Base-by-base conservation (phyloP, 495 filamentous ascomycete genomes). In the Penicillium taxi region DNA sequence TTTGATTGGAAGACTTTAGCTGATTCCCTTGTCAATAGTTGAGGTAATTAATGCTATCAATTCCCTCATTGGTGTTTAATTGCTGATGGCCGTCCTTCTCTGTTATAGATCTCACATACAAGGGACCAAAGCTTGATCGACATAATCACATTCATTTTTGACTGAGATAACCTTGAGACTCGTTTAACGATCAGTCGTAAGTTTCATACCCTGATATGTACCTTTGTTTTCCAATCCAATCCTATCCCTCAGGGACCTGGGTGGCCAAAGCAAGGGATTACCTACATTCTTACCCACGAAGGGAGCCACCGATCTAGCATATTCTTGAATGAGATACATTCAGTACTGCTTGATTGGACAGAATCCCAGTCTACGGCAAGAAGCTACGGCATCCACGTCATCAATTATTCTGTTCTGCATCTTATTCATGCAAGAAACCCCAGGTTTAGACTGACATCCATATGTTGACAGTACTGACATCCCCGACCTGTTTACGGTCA, bases 251-350 rank as follows among this genome's bases (percentile, higher is more conserved):
- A 11, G 32, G 22, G 17, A 13, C 30, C 35, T 23, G 6, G 18
- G n/a, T n/a, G n/a, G n/a, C 33, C 23, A 37, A 48, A 25, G 52
- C 52, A 56, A 56, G 52, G 52, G 46, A 21, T 35, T n/a, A n/a
- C n/a, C n/a, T n/a, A n/a, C 43, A 45, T 50, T 44, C 43, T 25
- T 40, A 25, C 16, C 22, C 32, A 28, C 18, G 25, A 46, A 44
- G 34, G 42, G 45, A 32, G 42, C 33, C 19, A 37, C 48, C 39
- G 32, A 52, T 44, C 39, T 41, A 5, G 28, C 32, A 26, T 24
- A 12, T 27, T 39, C 37, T 47, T 32, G 29, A 44, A 53, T 42
- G 18, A 32, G 29, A 39, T 39, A 28, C 25, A 39, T 38, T 35
- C 4, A 15, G 45, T 45, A 32, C 27, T n/a, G 31, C 37, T 32